Evolutionary conservation across 2,329 filamentous ascomycete species (phyloP).

Genomic region (Pseudogymnoascus pannorum): DNA sequence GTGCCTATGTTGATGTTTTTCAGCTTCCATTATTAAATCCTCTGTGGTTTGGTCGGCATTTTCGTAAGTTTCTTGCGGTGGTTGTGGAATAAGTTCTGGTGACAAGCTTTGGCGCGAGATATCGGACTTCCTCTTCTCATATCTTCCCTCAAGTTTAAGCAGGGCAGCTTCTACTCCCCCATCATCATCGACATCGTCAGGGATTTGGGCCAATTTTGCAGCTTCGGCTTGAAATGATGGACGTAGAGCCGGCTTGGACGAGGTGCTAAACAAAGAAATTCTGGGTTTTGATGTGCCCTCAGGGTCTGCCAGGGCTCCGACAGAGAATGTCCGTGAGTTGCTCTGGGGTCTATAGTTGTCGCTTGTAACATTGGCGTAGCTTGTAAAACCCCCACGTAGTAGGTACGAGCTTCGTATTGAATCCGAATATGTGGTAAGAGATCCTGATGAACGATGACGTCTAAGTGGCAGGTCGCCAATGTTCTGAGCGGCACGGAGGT

Average conservation of each 20-base stretch:
- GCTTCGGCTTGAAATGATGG: constrained; percentile 85
- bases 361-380: constrained; percentile 39
- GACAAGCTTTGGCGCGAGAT: constrained; percentile 15
- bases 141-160: constrained; percentile 85
- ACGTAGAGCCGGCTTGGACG: constrained; percentile 55
- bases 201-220: constrained; percentile 77
- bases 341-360: constrained; percentile 32
- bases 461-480: constrained; percentile 49
- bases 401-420: constrained; percentile 53
- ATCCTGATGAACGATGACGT: constrained; percentile 51
- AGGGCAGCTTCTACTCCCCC: constrained; percentile 90
- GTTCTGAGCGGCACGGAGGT: constrained; percentile 61
- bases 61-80: constrained; percentile 8
- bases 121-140: constrained; percentile 44
- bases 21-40: constrained; percentile 23
- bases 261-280: constrained; percentile 53
- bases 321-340: constrained; percentile 44
- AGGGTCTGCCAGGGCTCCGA: constrained; percentile 48
- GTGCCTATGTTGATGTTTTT: constrained; percentile 40
- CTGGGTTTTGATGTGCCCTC: constrained; percentile 33
- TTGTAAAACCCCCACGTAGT: constrained; percentile 31
- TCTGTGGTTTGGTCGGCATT: not conserved
- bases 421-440: constrained; percentile 52
- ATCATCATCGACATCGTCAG: constrained; percentile 71
- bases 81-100: constrained; percentile 12